These are phyloP conservation scores for Russula vinacea DNA, from an alignment of 768 basidiomycete species.

Conservation along the genomic window DNA sequence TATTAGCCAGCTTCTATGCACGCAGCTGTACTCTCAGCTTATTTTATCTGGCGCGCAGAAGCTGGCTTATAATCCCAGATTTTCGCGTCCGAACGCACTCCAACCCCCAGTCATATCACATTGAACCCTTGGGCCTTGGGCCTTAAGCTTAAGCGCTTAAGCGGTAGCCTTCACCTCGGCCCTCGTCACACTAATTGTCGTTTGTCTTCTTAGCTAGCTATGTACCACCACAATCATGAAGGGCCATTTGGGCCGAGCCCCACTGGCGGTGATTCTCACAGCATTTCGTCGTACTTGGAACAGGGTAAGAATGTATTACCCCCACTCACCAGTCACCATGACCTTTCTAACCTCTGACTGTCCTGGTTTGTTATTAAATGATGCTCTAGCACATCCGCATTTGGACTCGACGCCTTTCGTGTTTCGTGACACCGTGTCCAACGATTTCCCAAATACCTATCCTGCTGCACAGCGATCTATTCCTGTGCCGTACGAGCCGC, in stretches of 20 bases:
- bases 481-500: constrained; percentile 15
- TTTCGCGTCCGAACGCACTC: too few species aligned
- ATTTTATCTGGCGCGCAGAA: too few species aligned
- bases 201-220: constrained; percentile 30
- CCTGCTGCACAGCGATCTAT: constrained; percentile 16
- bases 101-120: too few species aligned
- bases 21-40: too few species aligned
- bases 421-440: constrained; percentile 15
- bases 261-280: constrained; percentile 26
- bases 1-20: too few species aligned
- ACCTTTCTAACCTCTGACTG: constrained; percentile 23
- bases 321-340: constrained; percentile 29
- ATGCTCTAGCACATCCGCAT: constrained; percentile 12
- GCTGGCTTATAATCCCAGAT: too few species aligned
- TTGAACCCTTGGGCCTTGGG: background rate
- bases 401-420: constrained; percentile 20
- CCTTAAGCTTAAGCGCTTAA: too few species aligned
- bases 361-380: constrained; percentile 29
- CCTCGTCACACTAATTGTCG: constrained; percentile 23
- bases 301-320: constrained; percentile 30
- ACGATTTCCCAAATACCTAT: constrained; percentile 11
- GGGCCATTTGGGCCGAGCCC: constrained; percentile 23
- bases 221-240: constrained; percentile 24
- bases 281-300: constrained; percentile 25
- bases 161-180: background rate